phyloP scores from a whole-genome alignment of 139 green algal species.

The Micractinium sp. region DNA sequence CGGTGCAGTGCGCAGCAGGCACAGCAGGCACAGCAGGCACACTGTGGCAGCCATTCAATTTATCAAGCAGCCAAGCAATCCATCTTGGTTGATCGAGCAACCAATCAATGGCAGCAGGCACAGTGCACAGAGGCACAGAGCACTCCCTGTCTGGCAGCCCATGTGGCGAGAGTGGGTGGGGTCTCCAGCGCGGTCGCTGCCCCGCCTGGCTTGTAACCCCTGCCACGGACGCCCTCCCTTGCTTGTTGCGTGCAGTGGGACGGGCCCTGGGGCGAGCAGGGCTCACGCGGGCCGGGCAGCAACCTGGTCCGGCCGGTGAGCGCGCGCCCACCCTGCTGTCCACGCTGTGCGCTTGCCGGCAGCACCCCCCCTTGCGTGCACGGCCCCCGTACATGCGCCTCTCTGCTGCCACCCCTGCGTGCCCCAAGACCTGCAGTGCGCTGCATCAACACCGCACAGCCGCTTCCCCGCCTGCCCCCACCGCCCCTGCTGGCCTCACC shows the following conservation, averaged over 20 bases:
- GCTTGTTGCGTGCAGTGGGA: background rate
- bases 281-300: background rate
- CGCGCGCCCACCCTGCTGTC: no score
- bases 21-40: no score
- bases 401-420: background rate
- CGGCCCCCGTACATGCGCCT: background rate
- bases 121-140: no score
- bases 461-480: background rate
- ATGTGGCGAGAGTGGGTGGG: background rate
- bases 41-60: no score
- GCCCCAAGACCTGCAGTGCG: no score
- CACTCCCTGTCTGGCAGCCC: background rate
- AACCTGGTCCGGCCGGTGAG: constrained; percentile 4
- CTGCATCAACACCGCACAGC: background rate
- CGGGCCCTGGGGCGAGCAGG: background rate
- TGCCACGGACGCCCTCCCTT: no score
- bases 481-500: no score
- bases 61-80: no score
- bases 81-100: no score
- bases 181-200: background rate
- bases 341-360: background rate
- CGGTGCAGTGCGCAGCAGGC: background rate
- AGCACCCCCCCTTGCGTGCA: background rate
- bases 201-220: background rate
- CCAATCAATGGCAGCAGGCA: no score